Conservation (phyloP, 192 early-diverging fungal species). For the Backusella tuberculispora region DNA sequence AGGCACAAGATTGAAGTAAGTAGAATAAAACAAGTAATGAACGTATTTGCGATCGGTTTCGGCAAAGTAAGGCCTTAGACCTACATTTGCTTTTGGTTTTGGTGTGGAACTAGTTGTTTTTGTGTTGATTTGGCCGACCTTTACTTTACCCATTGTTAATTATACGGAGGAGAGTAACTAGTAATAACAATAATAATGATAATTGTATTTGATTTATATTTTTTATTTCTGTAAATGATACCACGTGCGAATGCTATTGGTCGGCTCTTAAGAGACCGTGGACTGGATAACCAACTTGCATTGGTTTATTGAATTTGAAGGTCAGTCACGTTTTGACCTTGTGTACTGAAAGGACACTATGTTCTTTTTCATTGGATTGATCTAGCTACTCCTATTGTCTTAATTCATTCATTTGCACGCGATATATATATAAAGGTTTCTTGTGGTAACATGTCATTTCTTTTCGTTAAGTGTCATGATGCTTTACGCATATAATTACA, state of each 20-base stretch:
- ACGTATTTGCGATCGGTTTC: conserved; percentile 41
- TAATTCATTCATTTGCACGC: conserved; percentile 12
- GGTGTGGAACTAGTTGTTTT: background rate
- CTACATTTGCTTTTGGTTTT: conserved; percentile 21
- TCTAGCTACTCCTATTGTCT: background rate
- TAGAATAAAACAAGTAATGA: conserved; percentile 42
- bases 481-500: background rate
- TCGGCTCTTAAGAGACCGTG: background rate
- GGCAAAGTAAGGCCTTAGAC: conserved; percentile 38
- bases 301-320: background rate
- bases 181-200: background rate
- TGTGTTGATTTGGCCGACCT: conserved; percentile 6
- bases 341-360: conserved; percentile 8
- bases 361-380: conserved; percentile 10
- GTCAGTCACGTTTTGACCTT: background rate
- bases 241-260: conserved; percentile 12
- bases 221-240: background rate
- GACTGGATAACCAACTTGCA: background rate
- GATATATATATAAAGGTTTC: background rate
- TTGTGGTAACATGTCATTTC: background rate
- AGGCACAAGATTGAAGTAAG: conserved; percentile 43
- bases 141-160: conserved; percentile 4
- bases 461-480: background rate
- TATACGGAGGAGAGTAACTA: background rate
- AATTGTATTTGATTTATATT: background rate